A percentile compares a stretch with the other conserved stretches of the same genome.
These are phyloP conservation scores for Panicum virgatum DNA, from an alignment of 202 grass and related monocot species.

Conservation along the genomic window DNA sequence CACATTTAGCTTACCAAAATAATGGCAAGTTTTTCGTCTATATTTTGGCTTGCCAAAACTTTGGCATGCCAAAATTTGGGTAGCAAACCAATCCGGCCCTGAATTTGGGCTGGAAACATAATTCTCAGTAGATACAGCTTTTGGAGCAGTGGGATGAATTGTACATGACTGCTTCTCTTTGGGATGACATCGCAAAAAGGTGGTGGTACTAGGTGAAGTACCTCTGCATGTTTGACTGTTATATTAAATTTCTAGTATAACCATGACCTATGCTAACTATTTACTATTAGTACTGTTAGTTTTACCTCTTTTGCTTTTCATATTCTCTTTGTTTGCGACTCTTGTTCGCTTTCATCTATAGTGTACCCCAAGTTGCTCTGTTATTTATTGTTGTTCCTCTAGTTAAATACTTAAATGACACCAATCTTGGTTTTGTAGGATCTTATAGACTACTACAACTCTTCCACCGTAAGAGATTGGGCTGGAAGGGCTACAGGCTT, in stretches of 20 bases:
- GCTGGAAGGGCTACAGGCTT: constrained; percentile 77
- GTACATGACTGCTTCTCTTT: neutral
- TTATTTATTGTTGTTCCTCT: neutral
- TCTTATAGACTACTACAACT: constrained; percentile 97
- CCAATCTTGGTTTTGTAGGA: constrained; percentile 60
- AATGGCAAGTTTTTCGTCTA: too few relatives aligned
- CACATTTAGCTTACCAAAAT: too few relatives aligned
- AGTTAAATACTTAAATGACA: constrained; percentile 1
- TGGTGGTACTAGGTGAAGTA: neutral
- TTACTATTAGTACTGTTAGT: neutral
- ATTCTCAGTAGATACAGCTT: neutral
- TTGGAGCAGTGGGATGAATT: neutral
- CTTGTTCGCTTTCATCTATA: neutral
- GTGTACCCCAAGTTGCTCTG: neutral
- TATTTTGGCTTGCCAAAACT: too few relatives aligned
- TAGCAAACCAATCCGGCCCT: too few relatives aligned
- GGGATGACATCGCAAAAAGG: neutral
- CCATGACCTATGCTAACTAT: neutral
- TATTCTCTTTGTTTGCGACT: neutral
- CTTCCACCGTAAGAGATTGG: constrained; percentile 91
- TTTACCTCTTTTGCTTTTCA: neutral
- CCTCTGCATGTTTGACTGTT: neutral
- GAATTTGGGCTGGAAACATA: neutral
- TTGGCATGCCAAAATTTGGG: too few relatives aligned
- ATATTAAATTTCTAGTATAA: constrained; percentile 8